A percentile compares a stretch with the other conserved stretches of the same genome.
Conservation (phyloP, 495 filamentous ascomycete genomes). For the Tuber magnatum region DNA sequence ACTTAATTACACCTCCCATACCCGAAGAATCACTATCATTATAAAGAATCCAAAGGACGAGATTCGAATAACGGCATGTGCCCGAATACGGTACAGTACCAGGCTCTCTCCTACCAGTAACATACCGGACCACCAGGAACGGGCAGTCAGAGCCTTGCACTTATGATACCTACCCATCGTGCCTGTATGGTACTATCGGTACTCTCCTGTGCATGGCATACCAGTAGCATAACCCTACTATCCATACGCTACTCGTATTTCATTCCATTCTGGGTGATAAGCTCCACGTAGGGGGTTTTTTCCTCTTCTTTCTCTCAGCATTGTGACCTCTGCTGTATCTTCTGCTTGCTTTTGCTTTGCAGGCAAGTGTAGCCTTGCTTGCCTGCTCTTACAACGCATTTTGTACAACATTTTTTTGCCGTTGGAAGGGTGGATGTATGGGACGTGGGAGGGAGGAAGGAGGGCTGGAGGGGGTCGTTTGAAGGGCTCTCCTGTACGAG, state of each 20-base stretch:
- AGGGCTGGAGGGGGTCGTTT: neutral
- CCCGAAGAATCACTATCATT: neutral
- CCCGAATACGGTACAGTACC: no score
- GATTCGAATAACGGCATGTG: neutral
- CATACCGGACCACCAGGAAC: neutral
- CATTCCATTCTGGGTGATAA: neutral
- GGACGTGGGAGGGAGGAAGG: neutral
- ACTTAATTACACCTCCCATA: neutral
- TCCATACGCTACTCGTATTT: neutral
- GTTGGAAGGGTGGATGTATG: neutral
- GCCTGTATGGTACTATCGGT: neutral
- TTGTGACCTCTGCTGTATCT: neutral
- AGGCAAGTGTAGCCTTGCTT: neutral
- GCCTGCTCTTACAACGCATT: neutral
- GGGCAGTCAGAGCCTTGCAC: neutral
- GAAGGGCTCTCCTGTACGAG: neutral
- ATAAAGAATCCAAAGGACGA: neutral
- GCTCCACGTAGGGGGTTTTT: neutral
- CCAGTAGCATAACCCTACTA: neutral
- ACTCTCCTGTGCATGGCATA: neutral
- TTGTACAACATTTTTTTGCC: neutral
- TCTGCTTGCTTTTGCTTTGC: neutral
- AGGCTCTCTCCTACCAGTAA: neutral
- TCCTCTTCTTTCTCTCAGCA: neutral
- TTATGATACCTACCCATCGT: neutral